These are phyloP conservation scores for Phallus indusiatus DNA, from an alignment of 768 basidiomycete genomes.

Conservation along the genomic window DNA sequence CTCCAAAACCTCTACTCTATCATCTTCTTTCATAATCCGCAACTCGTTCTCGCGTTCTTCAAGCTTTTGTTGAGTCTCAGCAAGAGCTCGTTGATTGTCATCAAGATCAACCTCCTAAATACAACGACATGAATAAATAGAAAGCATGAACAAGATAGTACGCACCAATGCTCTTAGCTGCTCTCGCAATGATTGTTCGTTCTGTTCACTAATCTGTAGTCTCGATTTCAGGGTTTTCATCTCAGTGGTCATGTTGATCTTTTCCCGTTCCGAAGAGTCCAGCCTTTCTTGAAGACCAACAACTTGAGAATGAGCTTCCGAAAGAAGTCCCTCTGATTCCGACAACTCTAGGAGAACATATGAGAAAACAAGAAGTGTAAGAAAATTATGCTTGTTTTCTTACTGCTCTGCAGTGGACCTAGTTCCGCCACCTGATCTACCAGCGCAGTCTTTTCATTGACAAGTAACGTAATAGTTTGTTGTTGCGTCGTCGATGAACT, in stretches of 20 bases:
- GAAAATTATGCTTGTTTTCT: constrained; percentile 10
- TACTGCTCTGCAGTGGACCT: constrained; percentile 54
- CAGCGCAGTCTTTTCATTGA: constrained; percentile 60
- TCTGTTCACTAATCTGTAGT: not conserved
- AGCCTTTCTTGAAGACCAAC: constrained; percentile 34
- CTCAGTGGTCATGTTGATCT: constrained; percentile 1
- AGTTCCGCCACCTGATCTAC: constrained; percentile 44
- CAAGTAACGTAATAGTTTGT: constrained; percentile 68
- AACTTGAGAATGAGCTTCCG: constrained; percentile 10
- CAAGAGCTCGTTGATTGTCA: constrained; percentile 41
- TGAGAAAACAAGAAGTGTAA: not conserved
- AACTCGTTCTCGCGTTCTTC: constrained; percentile 41
- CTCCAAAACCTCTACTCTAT: constrained; percentile 68
- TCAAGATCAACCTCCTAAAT: constrained; percentile 68
- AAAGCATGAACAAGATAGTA: not conserved
- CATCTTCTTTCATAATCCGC: constrained; percentile 62
- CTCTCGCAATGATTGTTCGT: not conserved
- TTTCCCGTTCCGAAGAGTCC: constrained; percentile 27
- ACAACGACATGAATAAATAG: not conserved
- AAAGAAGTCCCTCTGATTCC: not conserved
- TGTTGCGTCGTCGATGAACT: constrained; percentile 36
- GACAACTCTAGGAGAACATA: not conserved
- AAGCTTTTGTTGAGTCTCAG: constrained; percentile 51
- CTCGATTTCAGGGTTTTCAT: not conserved
- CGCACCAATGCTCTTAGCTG: not conserved